Base-by-base conservation (phyloP, 2,329 filamentous ascomycete species). In the Aspergillus neoniger region DNA sequence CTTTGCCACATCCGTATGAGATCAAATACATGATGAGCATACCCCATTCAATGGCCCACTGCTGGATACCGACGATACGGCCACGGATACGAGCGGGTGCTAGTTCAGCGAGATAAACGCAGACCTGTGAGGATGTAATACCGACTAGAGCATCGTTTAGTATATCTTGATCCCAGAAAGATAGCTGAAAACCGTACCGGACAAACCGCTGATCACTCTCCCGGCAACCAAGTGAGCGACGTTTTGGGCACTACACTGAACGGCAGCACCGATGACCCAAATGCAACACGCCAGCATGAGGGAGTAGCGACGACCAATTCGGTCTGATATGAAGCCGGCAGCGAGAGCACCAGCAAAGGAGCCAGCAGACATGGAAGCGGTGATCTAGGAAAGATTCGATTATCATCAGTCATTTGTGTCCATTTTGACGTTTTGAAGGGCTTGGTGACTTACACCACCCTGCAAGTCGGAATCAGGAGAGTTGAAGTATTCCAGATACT, bases 301-400 rank as follows among this genome's bases (percentile, higher is more conserved):
- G 4, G 81, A 75, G 14, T 70, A 75, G 55, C 82, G 71, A 56
- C 76, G 76, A 32, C 76, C 76, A 12, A 75, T 64, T 19, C 59
- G 56, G 57, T 79, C 76, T 1, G 75, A 76, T 23, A 77, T 53
- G 4, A 67, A 71, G 17, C 74, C 76, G n/a, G 75, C 74, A 23
- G 63, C 67, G 14, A 77, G 74, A 44, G 88, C 85, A 62, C 87
- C 88, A 23, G 88, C 74, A 78, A 86, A 90, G 0, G 88, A 91
- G 36, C 89, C 89, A 56, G 83, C 88, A 21, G 88, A 85, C 87
- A 91, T 91, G 52, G 87, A 80, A 21, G 89, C 88, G 0, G 86
- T 88, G 69, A 91, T 90, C 77, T 80, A 72, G 83, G 21, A 15
- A 4, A 4, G 25, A 17, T 15, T 1, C 23, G 19, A 3, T 17